phyloP scores from a whole-genome alignment of 768 basidiomycete species.

The Tricholoma saponaceum region DNA sequence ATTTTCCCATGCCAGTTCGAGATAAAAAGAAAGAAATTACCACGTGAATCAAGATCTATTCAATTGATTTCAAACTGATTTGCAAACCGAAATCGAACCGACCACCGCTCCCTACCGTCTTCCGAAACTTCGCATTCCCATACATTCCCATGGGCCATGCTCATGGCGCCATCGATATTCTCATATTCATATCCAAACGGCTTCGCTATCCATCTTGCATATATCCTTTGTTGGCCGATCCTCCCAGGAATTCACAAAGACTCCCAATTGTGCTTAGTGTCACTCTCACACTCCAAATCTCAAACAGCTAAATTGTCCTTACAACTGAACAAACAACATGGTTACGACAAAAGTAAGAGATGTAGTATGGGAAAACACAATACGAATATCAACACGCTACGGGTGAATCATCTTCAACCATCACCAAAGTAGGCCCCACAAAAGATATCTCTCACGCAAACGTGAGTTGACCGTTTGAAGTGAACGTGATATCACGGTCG shows the following conservation, averaged over 20 bases:
- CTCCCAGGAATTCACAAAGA: slow-evolving; percentile 5
- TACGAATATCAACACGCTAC: too few species aligned
- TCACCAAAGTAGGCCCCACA: background rate
- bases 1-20: slow-evolving; percentile 26
- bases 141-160: background rate
- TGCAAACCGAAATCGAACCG: background rate
- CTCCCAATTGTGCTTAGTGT: slow-evolving; percentile 5
- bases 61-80: slow-evolving; percentile 10
- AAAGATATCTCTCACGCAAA: background rate
- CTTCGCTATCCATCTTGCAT: too few species aligned
- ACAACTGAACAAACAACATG: slow-evolving; percentile 10
- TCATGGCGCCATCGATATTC: slow-evolving; percentile 10
- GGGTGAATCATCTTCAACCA: background rate
- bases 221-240: slow-evolving; percentile 8
- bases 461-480: too few species aligned
- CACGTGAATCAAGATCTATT: slow-evolving; percentile 26
- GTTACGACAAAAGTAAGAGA: slow-evolving; percentile 9
- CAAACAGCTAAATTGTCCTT: slow-evolving; percentile 5
- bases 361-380: slow-evolving; percentile 5
- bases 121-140: background rate
- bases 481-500: slow-evolving; percentile 63
- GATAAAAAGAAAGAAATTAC: slow-evolving; percentile 5
- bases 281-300: background rate
- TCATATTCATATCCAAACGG: slow-evolving; percentile 8
- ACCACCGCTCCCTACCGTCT: background rate